Evolutionary conservation across 2,329 filamentous ascomycete species (phyloP).

Genomic region (Herpotrichia juniperi): DNA sequence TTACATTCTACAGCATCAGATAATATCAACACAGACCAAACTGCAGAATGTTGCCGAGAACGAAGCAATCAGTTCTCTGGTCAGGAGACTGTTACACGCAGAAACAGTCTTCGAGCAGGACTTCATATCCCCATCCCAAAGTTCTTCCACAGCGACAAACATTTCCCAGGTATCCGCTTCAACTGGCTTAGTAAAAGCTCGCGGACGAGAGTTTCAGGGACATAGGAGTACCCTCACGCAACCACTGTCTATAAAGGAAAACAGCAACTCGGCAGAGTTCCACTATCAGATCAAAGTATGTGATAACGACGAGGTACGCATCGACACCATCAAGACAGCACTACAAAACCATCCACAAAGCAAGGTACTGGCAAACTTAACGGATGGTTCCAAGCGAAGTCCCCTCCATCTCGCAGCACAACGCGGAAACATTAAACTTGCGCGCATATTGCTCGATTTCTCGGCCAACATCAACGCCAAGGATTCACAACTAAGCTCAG

Average conservation of each 20-base stretch:
- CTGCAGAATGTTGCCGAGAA: conserved; percentile 1
- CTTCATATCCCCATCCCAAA: background rate
- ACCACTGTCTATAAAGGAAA: background rate
- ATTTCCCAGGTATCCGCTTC: conserved; percentile 11
- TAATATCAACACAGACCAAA: background rate
- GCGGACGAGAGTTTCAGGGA: conserved; percentile 4
- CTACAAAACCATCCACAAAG: conserved; percentile 15
- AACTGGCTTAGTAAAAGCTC: conserved; percentile 6
- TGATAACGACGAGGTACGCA: conserved; percentile 2
- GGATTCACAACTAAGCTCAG: conserved; percentile 17
- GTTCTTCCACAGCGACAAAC: conserved; percentile 9
- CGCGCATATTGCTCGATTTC: conserved; percentile 13
- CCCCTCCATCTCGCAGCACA: conserved; percentile 23
- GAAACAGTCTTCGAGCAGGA: conserved; percentile 13
- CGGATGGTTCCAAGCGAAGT: conserved; percentile 14
- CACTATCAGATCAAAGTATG: conserved; percentile 18
- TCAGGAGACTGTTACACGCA: conserved; percentile 12
- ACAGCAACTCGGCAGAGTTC: conserved; percentile 18
- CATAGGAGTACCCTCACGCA: conserved; percentile 6
- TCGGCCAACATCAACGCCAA: conserved; percentile 22
- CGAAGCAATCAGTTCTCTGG: background rate
- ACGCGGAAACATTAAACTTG: conserved; percentile 16
- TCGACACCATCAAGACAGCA: conserved; percentile 5
- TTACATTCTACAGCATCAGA: conserved; percentile 1
- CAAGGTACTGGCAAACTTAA: conserved; percentile 13